These are phyloP conservation scores for Solanum hybrid DNA, from an alignment of 305 asterid genomes.

Conservation along the genomic window DNA sequence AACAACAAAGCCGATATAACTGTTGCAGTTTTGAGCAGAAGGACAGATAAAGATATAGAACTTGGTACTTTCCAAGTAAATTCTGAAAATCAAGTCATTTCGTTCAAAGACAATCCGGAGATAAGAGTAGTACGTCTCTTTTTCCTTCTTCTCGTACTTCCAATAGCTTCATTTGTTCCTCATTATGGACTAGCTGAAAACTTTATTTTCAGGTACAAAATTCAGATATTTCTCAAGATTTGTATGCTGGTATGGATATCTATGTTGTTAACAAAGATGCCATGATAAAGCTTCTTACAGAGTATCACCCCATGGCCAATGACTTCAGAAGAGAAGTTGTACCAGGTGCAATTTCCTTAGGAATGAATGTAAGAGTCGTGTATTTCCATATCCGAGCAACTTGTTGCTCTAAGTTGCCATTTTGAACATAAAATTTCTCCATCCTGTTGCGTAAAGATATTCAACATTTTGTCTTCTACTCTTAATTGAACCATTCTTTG, in stretches of 20 bases:
- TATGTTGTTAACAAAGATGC: constrained; percentile 54
- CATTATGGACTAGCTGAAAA: background rate
- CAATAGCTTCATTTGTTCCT: background rate
- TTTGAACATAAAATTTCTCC: background rate
- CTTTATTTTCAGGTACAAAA: constrained; percentile 26
- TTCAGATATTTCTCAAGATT: background rate
- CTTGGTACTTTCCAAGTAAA: constrained; percentile 43
- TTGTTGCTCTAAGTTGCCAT: background rate
- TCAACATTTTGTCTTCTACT: background rate
- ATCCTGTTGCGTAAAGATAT: background rate
- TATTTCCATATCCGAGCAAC: background rate
- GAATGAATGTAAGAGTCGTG: constrained; percentile 50
- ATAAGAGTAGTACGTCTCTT: background rate
- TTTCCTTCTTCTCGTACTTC: constrained; percentile 21
- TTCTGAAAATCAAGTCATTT: constrained; percentile 34
- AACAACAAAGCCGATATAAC: constrained; percentile 39
- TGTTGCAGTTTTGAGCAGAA: constrained; percentile 29
- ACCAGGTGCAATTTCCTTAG: constrained; percentile 69
- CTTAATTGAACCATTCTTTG: background rate
- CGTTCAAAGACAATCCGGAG: constrained; percentile 29
- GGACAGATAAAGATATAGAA: constrained; percentile 23
- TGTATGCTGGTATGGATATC: constrained; percentile 63
- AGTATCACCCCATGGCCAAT: constrained; percentile 47
- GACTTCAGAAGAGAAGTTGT: constrained; percentile 55
- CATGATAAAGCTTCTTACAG: constrained; percentile 59